Evolutionary conservation across 2,329 filamentous ascomycete genomes (phyloP), one percentile per base, ranked within the genome.

Genomic region (Apiospora phragmitis): DNA sequence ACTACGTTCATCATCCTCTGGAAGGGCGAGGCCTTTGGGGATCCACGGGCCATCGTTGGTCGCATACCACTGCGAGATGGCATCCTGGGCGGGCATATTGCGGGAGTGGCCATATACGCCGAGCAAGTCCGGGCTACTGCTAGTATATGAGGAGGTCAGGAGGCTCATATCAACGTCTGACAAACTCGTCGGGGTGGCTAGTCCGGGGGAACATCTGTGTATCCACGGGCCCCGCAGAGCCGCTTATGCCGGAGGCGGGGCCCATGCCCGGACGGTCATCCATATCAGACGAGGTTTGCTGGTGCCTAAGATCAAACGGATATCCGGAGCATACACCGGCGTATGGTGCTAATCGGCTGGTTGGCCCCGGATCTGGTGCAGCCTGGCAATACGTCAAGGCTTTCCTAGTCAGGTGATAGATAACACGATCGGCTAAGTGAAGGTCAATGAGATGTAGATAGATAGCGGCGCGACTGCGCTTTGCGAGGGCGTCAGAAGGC

Each of bases 21-120:
- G 75, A 29, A 45, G 65, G 1, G 80, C 75, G 21, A 80, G 74
- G 26, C 73, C 77, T 66, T 75, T 78, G n/a, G 81, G 82, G 26
- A 80, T 77, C 85, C 85, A 87, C 68, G 85, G 85, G 9, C 78
- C 83, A 74, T 85, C 80, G 73, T 81, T 79, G 26, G 70, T 76
- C 9, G 73, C 71, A 71, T 82, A 85, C 79, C 83, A 85, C 69
- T 79, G 75, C 59, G 72, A 70, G 65, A 82, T 29, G 69, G 76
- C 73, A 62, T 75, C 59, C 68, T 75, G 32, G 69, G 71, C 29
- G 43, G 29, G 32, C 55, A 51, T 59, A 21, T 42, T 18, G 24
- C 42, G 59, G 7, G 51, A 32, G 8, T 32, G 41, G 41, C 43
- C 55, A 67, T 49, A 71, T 5, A 68, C 4, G 32, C 51, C 49